Percentiles rank a stretch among this genome's conserved stretches.
phyloP scores from a whole-genome alignment of 169 alveolate genomes.

The Eimeria necatrix region DNA sequence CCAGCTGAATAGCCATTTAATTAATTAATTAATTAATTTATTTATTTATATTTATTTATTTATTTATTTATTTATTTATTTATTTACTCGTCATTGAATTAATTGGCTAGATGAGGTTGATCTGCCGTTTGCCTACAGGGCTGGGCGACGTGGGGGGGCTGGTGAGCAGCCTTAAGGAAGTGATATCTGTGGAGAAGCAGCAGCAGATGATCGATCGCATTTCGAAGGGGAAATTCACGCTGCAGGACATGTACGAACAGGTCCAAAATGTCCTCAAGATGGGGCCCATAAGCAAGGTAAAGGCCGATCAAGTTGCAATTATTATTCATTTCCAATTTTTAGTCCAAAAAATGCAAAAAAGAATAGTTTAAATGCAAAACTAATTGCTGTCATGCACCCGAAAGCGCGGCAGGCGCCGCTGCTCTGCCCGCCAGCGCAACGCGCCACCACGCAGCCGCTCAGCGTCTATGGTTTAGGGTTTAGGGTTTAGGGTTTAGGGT shows the following conservation, averaged over 20 bases:
- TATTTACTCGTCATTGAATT: background rate
- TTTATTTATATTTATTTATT: background rate
- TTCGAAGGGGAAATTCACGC: slow-evolving; percentile 96
- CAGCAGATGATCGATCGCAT: slow-evolving; percentile 96
- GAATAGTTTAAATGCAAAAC: no score
- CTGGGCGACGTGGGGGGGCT: slow-evolving; percentile 99
- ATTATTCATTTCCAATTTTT: no score
- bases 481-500: slow-evolving; percentile 18
- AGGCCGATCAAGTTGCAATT: background rate
- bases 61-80: background rate
- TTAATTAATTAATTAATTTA: background rate
- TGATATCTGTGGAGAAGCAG: slow-evolving; percentile 96
- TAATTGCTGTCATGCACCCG: background rate
- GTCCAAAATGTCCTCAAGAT: slow-evolving; percentile 96
- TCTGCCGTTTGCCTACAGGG: slow-evolving; percentile 85
- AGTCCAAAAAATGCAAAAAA: no score
- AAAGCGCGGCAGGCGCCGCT: background rate
- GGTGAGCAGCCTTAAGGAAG: slow-evolving; percentile 97
- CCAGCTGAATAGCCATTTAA: slow-evolving; percentile 88
- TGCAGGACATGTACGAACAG: slow-evolving; percentile 98
- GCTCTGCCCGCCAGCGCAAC: no score
- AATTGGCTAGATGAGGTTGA: background rate
- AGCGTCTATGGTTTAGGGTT: background rate
- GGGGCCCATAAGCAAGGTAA: slow-evolving; percentile 95
- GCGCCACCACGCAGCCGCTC: background rate